A percentile compares a stretch with the other conserved stretches of the same genome.
These are phyloP conservation scores for Dactylellina haptotyla DNA, from an alignment of 2,329 filamentous ascomycete genomes.

Conservation along the genomic window DNA sequence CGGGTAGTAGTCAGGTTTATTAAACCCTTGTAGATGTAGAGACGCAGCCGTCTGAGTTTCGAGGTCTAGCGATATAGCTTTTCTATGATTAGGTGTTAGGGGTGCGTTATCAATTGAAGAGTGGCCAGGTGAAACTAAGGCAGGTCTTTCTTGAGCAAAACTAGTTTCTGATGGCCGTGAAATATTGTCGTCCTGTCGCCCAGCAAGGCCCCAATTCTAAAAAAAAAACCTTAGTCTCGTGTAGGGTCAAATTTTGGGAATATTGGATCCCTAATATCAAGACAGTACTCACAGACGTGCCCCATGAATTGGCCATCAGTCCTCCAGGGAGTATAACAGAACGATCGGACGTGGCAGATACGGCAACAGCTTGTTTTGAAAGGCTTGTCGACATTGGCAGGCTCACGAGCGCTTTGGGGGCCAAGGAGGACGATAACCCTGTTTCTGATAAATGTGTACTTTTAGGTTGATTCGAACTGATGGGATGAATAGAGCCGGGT, in stretches of 20 bases:
- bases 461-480: neutral
- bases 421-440: conserved; percentile 37
- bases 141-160: conserved; percentile 54
- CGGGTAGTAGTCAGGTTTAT: conserved; percentile 66
- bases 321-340: conserved; percentile 26
- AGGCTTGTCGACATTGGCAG: conserved; percentile 56
- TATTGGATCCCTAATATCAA: neutral
- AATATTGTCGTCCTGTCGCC: conserved; percentile 1
- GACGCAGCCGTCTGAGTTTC: conserved; percentile 58
- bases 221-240: neutral
- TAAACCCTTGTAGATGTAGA: neutral
- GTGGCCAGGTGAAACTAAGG: conserved; percentile 56
- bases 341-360: conserved; percentile 28
- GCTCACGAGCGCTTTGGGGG: conserved; percentile 55
- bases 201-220: conserved; percentile 44
- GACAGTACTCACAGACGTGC: conserved; percentile 30
- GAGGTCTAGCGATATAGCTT: conserved; percentile 69
- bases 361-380: conserved; percentile 56
- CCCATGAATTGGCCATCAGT: conserved; percentile 51
- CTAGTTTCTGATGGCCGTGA: conserved; percentile 55
- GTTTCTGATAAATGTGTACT: neutral
- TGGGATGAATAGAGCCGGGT: conserved; percentile 25
- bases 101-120: conserved; percentile 58
- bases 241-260: neutral
- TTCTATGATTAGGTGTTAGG: conserved; percentile 63